Evolutionary conservation across 768 basidiomycete species (phyloP).

Genomic region (Postia placenta): DNA sequence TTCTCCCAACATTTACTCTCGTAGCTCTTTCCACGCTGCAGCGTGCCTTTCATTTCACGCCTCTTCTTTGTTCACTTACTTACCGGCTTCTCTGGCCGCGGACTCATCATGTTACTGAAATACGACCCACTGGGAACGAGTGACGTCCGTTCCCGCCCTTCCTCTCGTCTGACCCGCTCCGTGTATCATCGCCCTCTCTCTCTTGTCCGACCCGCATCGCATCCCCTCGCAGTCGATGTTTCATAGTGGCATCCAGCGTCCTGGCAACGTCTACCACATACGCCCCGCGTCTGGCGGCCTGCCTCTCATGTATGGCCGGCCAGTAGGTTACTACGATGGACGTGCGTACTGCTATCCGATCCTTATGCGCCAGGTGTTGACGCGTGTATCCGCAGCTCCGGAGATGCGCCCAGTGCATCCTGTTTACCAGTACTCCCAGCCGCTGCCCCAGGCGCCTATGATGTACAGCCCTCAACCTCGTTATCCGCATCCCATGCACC

Average conservation of each 20-base stretch:
- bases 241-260: conserved; percentile 16
- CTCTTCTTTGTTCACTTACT: conserved; percentile 4
- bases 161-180: not conserved
- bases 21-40: conserved; percentile 15
- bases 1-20: too few species aligned
- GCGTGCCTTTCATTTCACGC: conserved; percentile 23
- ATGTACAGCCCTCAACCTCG: conserved; percentile 15
- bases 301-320: conserved; percentile 15
- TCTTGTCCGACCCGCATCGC: too few species aligned
- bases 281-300: conserved; percentile 14
- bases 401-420: conserved; percentile 22
- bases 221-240: conserved; percentile 14
- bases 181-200: not conserved
- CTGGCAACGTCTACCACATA: conserved; percentile 18
- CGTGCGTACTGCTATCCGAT: conserved; percentile 6
- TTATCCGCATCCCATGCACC: conserved; percentile 9
- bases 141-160: conserved; percentile 7
- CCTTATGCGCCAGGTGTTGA: not conserved
- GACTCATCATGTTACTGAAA: conserved; percentile 8
- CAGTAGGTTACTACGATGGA: conserved; percentile 17
- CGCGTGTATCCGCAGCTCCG: conserved; percentile 11
- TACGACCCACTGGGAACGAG: conserved; percentile 7
- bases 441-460: conserved; percentile 18
- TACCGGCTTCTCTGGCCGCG: not conserved
- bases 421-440: conserved; percentile 23